phyloP scores from a whole-genome alignment of 2,329 filamentous ascomycete genomes.

The Pseudopyrenochaeta lycopersici region DNA sequence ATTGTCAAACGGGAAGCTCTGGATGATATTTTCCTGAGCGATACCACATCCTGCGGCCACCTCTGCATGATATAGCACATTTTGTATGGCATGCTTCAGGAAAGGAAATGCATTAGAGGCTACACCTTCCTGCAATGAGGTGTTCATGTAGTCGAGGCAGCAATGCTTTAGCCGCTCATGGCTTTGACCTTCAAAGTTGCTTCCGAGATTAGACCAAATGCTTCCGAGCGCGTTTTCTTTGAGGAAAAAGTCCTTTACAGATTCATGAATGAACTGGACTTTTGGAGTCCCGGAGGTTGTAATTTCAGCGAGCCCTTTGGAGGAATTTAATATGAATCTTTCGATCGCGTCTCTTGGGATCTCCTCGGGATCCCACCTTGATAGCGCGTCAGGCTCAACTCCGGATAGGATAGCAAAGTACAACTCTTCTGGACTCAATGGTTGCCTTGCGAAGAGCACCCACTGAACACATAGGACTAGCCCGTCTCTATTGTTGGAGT shows the following conservation, averaged over 20 bases:
- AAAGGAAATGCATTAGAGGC: no score
- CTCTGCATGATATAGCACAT: no score
- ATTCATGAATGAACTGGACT: constrained; percentile 45
- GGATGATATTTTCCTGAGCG: no score
- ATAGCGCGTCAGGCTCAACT: constrained; percentile 5
- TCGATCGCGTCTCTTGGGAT: constrained; percentile 14
- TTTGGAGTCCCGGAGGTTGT: constrained; percentile 12
- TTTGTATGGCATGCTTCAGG: no score
- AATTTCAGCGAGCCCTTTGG: constrained; percentile 33
- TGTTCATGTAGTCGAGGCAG: constrained; percentile 50
- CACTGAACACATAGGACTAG: constrained; percentile 20
- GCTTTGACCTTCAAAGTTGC: constrained; percentile 44
- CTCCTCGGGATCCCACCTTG: constrained; percentile 23
- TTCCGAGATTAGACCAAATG: constrained; percentile 44
- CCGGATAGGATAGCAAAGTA: constrained; percentile 23
- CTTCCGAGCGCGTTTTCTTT: constrained; percentile 42
- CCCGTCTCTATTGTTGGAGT: constrained; percentile 37
- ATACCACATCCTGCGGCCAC: no score
- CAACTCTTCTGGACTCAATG: constrained; percentile 20
- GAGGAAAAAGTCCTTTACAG: constrained; percentile 51
- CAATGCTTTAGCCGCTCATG: constrained; percentile 54
- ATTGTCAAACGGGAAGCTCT: no score
- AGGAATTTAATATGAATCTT: constrained; percentile 31
- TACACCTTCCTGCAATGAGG: no score
- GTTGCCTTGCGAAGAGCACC: constrained; percentile 21